Evolutionary conservation across 805 yeast species (phyloP), one percentile per base, ranked within the genome.

Genomic region (Allodekkera sacchari): DNA sequence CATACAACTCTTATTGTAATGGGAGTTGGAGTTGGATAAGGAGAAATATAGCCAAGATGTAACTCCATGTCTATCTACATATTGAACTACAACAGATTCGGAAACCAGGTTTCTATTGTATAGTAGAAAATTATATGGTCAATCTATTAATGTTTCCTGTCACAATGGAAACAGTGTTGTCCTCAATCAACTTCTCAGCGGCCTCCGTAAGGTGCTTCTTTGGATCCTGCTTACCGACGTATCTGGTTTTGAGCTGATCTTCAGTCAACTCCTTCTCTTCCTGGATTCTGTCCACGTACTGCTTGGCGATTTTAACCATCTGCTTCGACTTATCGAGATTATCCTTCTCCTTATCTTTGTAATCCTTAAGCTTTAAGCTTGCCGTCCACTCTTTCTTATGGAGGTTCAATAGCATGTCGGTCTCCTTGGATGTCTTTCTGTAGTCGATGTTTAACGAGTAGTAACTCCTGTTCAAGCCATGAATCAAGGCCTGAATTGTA

Each of bases 201-300:
- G 94, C 83, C 41, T 84, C 96, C 29, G 80, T 71, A 48, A 92
- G 67, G 64, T 92, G 99, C 64, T 89, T 92, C 75, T 94, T 92
- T 25, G 99, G 99, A 59, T 92, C 98, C 61, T 89, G 96, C 55
- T 85, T 88, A 47, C 99, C 99, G 22, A 92, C 96, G 52, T 89
- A 94, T 54, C 98, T 77, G 6, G 96, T 89, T 59, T 84, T 85
- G 45, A 89, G 71, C 57, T 88, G 92, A 25, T 84, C 95, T 48
- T 83, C 94, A 28, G 76, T 65, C 44, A 92, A 65, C 42, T 83
- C 95, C 54, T 81, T 82, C 56, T 92, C 98, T 59, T 94, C 97
- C 45, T 80, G 72, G 31, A 94, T 88, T 53, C 97, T 74, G 53
- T 79, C 80, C 22, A 89, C 84, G 57, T 92, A 92, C 44, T 77